These are phyloP conservation scores for Grosmannia huntii DNA, from an alignment of 2,329 filamentous ascomycete genomes.

Conservation along the genomic window DNA sequence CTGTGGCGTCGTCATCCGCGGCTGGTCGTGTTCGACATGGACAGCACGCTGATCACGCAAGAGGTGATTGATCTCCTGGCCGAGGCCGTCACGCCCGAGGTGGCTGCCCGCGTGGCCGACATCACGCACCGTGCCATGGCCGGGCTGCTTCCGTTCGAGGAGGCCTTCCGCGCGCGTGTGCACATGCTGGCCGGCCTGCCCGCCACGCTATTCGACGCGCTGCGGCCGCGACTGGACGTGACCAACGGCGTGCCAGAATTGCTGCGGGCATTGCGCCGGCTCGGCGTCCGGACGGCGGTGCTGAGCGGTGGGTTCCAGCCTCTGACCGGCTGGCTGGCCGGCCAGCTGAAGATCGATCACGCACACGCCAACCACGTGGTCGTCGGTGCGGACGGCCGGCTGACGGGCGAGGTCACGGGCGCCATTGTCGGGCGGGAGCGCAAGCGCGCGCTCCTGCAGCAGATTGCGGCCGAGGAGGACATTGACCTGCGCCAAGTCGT, in stretches of 20 bases:
- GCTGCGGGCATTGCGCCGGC: conserved; percentile 56
- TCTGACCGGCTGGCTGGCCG: conserved; percentile 74
- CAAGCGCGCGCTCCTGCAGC: conserved; percentile 57
- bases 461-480: conserved; percentile 56
- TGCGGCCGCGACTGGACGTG: conserved; percentile 64
- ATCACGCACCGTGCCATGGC: conserved; percentile 94
- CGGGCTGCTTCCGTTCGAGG: conserved; percentile 85
- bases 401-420: conserved; percentile 63
- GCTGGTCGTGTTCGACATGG: conserved; percentile 95
- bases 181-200: conserved; percentile 70
- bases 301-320: conserved; percentile 87
- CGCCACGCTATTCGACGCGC: conserved; percentile 62
- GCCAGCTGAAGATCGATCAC: conserved; percentile 72
- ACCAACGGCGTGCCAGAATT: conserved; percentile 70
- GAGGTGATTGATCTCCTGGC: conserved; percentile 97
- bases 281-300: conserved; percentile 82
- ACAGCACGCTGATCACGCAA: conserved; percentile 91
- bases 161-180: conserved; percentile 69
- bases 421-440: conserved; percentile 64
- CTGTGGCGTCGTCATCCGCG: conserved; percentile 70
- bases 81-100: conserved; percentile 56
- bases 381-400: conserved; percentile 40
- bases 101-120: conserved; percentile 69
- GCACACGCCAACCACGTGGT: conserved; percentile 78
- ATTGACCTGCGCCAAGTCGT: conserved; percentile 55